A percentile compares a stretch with the other conserved stretches of the same genome.
phyloP scores from a whole-genome alignment of 1,284 basidiomycete genomes.

The Vanrija humicola region DNA sequence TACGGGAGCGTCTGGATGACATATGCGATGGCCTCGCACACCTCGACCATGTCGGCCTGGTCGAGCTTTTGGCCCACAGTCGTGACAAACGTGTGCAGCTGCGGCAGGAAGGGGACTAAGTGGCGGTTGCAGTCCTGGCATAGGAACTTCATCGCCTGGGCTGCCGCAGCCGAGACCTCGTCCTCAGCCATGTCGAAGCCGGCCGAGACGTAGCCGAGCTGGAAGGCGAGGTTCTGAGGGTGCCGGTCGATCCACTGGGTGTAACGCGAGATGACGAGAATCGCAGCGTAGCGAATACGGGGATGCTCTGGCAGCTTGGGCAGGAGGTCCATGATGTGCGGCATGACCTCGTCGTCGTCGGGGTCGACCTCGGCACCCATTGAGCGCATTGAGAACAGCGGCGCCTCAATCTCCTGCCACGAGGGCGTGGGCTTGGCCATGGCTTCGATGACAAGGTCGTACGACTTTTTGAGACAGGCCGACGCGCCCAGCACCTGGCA shows the following conservation, averaged over 20 bases:
- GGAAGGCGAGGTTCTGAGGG: constrained; percentile 77
- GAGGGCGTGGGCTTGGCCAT: constrained; percentile 54
- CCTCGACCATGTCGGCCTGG: constrained; percentile 83
- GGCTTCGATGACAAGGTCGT: constrained; percentile 72
- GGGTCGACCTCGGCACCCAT: constrained; percentile 95
- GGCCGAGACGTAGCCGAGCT: constrained; percentile 85
- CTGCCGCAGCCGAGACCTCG: constrained; percentile 89
- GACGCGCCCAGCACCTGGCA: constrained; percentile 90
- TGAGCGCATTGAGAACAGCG: constrained; percentile 93
- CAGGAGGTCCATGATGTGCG: constrained; percentile 92
- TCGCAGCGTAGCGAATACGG: constrained; percentile 87
- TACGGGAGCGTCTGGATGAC: constrained; percentile 86
- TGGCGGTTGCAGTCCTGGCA: constrained; percentile 97
- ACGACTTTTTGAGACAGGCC: constrained; percentile 73
- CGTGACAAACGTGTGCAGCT: constrained; percentile 82
- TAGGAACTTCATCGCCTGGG: constrained; percentile 92
- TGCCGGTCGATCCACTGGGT: constrained; percentile 95
- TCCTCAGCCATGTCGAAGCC: constrained; percentile 78
- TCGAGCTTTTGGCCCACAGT: constrained; percentile 70
- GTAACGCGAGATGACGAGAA: constrained; percentile 92
- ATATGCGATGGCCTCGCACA: constrained; percentile 92
- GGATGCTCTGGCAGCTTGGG: constrained; percentile 87
- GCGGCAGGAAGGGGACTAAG: constrained; percentile 84
- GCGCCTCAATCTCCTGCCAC: constrained; percentile 98
- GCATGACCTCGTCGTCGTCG: constrained; percentile 77